Base-by-base conservation (phyloP, 2,329 filamentous ascomycete genomes). In the Westerdykella aurantiaca region DNA sequence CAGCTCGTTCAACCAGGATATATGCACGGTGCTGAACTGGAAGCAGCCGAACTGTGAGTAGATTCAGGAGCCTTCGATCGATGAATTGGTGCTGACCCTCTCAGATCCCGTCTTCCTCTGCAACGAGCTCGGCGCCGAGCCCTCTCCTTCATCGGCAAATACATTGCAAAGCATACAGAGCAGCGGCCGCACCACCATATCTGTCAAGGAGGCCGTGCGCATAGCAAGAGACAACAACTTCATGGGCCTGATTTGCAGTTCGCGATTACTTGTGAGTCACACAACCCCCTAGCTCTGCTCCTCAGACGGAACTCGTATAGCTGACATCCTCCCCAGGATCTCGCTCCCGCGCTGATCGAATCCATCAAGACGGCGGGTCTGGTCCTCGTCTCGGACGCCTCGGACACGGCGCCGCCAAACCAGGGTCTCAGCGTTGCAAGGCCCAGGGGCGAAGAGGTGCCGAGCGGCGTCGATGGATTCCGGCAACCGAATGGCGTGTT, bases 11-110 rank as follows among this genome's bases (percentile, higher is more conserved):
- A 96, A 95, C 63, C 77, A 87, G 11, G 85, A 84, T 51, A 80
- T 97, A 16, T 98, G 93, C 69, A 94, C 88, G 13, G 90, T 91
- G 5, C 72, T 98, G 57, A 98, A 98, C 69, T 98, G 93, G 93
- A 98, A 98, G 68, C 93, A 98, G 67, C 93, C 93, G 2, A 98
- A 97, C 63, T 98, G 81, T 83, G 64, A 70, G 79, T 70, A 17
- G 18, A 22, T 34, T 13, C n/a, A n/a, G 5, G 1, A 9, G 21
- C n/a, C 33, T 14, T 39, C 11, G 18, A 23, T 12, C n/a, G 38
- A 10, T 6, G n/a, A 17, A 31, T 22, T 16, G n/a, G 17, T 41
- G 37, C 31, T 37, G 41, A 22, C 14, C 11, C 14, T 21, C 1
- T 18, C 40, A 83, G 81, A 95, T 65, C 93, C 93, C 0, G 88